Base-by-base conservation (phyloP, 2,329 filamentous ascomycete species). In the Teratosphaeria viscida region DNA sequence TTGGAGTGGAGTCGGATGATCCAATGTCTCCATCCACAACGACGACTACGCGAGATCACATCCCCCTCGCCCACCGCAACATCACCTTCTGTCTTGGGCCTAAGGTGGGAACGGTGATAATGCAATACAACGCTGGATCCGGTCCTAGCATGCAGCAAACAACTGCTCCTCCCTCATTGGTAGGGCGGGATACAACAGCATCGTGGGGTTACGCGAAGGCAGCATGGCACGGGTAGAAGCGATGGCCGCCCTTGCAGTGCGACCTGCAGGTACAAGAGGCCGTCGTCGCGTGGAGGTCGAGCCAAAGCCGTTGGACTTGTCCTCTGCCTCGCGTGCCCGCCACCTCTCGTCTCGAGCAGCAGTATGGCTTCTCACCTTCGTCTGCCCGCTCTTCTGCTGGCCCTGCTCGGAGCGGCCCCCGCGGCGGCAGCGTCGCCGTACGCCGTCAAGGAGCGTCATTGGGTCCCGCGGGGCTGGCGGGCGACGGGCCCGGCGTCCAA, bases 391-490 rank as follows among this genome's bases (percentile, higher is more conserved):
- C 7, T 32, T 23, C 7, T 32, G 29, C 23, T 49, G 43, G 56
- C 56, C 12, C 12, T 35, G 14, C 49, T 53, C 4, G 56, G 56
- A 27, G 43, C 19, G 23, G 56, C 65, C 39, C 63, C 62, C n/a
- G 61, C 63, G 1, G n/a, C 59, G 7, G 26, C 43, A 1, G n/a
- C 75, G 49, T 74, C 75, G 29, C 68, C 73, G 1, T 82, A 82
- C 66, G 71, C 71, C 6, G 74, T 85, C 63, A 85, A 85, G 71
- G 82, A 85, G 61, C 75, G 73, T 16, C 81, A 85, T 67, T 64
- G 71, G 63, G 78, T 81, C 11, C 82, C 83, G 6, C 70, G 71
- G 34, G 73, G 72, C 58, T 85, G 82, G 82, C 75, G 70, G 8
- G 74, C 74, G 60, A 67, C 79, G 54, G 76, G 75, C 47, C 71